phyloP scores from a whole-genome alignment of 73 alveolate genomes.

The Strombidium stylifer region DNA sequence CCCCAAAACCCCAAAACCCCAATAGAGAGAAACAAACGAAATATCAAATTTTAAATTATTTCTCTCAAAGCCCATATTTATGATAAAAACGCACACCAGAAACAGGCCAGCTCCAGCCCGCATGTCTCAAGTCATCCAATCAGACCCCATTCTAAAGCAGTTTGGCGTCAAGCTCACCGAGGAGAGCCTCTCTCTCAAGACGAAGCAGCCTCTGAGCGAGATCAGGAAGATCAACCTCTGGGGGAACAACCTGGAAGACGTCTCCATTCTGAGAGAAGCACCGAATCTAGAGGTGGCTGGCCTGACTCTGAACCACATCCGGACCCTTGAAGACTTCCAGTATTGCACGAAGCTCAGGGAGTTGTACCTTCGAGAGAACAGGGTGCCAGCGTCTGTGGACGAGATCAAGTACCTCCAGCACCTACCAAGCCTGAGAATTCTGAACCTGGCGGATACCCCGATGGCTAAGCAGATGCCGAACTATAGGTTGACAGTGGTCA shows the following conservation, averaged over 20 bases:
- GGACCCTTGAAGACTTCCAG: conserved; percentile 57
- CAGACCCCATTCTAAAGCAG: too few species aligned
- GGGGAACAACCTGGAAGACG: conserved; percentile 82
- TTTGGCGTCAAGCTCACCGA: too few species aligned
- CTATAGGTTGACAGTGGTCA: conserved; percentile 52
- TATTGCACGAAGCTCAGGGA: conserved; percentile 65
- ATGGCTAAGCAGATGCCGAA: conserved; percentile 42
- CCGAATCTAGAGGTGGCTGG: conserved; percentile 76
- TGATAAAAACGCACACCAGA: too few species aligned
- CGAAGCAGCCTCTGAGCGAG: conserved; percentile 56
- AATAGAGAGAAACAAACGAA: too few species aligned
- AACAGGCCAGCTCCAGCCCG: too few species aligned
- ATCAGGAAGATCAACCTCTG: conserved; percentile 80
- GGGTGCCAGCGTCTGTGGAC: conserved; percentile 51
- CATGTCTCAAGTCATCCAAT: too few species aligned
- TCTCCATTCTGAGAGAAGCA: conserved; percentile 63
- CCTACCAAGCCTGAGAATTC: conserved; percentile 63
- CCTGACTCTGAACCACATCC: conserved; percentile 70
- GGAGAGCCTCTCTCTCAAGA: conserved; percentile 64
- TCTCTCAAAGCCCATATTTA: too few species aligned
- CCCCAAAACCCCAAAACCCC: too few species aligned
- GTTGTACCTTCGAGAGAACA: conserved; percentile 74
- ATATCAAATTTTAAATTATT: too few species aligned
- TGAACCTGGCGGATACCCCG: conserved; percentile 77
- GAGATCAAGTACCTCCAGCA: conserved; percentile 69